phyloP scores from a whole-genome alignment of 1,284 basidiomycete genomes.

The Cronartium quercuum region DNA sequence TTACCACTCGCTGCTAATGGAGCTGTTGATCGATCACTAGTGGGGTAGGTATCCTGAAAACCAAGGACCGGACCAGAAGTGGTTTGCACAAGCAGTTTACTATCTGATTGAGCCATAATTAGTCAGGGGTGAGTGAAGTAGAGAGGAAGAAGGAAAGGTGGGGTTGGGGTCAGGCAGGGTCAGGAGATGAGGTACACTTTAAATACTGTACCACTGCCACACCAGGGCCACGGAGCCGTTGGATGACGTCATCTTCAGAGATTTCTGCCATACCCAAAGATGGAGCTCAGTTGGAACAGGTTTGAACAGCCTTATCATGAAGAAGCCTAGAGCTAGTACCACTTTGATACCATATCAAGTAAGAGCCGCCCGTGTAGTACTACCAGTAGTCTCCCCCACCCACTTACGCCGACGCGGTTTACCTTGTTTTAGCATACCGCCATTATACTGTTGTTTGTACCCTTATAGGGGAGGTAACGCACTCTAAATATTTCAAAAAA shows the following conservation, averaged over 20 bases:
- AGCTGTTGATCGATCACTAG: not conserved
- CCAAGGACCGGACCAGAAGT: slow-evolving; percentile 20
- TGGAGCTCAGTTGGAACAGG: no score
- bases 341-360: not conserved
- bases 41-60: slow-evolving; percentile 7
- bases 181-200: not conserved
- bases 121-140: not conserved
- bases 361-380: not conserved
- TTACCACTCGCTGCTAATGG: not conserved
- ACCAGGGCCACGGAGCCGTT: no score
- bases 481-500: no score
- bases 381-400: no score
- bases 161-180: not conserved
- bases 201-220: no score
- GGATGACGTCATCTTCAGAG: no score
- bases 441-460: no score
- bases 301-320: not conserved
- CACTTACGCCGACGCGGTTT: no score
- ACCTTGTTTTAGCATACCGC: no score
- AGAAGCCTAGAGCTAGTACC: not conserved
- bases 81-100: not conserved
- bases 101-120: not conserved
- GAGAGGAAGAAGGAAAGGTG: not conserved
- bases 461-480: no score
- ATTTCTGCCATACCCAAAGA: no score